phyloP scores from a whole-genome alignment of 495 filamentous ascomycete species.

The Penicillium pulvis region DNA sequence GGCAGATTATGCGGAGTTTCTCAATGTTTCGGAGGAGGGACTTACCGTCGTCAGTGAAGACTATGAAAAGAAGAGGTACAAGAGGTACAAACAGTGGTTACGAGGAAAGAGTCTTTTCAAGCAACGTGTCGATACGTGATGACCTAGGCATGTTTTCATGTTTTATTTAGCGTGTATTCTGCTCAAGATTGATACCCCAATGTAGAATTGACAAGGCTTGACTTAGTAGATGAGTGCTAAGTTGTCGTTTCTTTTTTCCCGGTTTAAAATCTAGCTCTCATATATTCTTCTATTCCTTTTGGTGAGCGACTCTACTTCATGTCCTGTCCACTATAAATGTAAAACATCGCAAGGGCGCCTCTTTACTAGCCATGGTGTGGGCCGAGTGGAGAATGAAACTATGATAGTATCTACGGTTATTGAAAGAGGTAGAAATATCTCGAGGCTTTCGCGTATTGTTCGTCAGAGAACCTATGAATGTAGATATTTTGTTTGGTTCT shows the following conservation, averaged over 20 bases:
- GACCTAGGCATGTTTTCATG: slow-evolving; percentile 4
- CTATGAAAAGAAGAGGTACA: slow-evolving; percentile 86
- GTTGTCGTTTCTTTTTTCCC: no score
- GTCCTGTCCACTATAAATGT: no score
- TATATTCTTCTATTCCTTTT: no score
- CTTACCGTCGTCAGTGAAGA: slow-evolving; percentile 88
- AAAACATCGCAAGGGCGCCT: no score
- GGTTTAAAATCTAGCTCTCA: no score
- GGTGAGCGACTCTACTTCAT: no score
- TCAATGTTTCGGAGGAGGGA: slow-evolving; percentile 76
- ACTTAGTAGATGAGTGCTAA: no score
- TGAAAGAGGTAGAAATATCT: no score
- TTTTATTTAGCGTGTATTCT: slow-evolving; percentile 13
- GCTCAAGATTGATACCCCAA: slow-evolving; percentile 26
- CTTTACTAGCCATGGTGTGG: no score
- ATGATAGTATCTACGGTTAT: no score
- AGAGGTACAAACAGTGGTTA: slow-evolving; percentile 92
- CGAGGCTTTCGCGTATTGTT: neutral
- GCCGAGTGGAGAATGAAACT: no score
- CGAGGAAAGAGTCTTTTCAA: slow-evolving; percentile 92
- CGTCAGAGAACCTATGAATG: neutral
- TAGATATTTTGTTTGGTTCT: neutral
- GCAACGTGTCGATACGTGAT: slow-evolving; percentile 69
- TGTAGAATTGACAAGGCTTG: neutral
- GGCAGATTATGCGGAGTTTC: slow-evolving; percentile 71